Conservation (phyloP, 2,329 filamentous ascomycete species). For the Fusarium nodosum region DNA sequence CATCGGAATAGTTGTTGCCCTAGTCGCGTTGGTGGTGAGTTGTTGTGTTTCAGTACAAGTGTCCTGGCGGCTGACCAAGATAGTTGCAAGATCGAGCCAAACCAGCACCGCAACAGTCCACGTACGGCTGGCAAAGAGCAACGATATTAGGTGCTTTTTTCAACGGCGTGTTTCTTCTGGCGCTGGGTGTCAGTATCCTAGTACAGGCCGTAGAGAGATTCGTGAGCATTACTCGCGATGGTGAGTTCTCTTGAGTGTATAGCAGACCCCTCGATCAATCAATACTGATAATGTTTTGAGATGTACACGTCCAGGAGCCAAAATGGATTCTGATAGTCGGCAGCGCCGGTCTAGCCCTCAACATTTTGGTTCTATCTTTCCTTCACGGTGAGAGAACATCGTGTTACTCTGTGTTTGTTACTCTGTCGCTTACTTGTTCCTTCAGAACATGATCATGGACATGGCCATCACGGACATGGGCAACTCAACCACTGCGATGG, state of each 20-base stretch:
- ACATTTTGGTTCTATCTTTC: slow-evolving; percentile 75
- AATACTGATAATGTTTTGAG: slow-evolving; percentile 55
- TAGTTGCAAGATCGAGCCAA: slow-evolving; percentile 69
- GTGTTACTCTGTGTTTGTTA: background rate
- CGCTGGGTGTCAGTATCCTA: slow-evolving; percentile 78
- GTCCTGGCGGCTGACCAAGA: slow-evolving; percentile 2
- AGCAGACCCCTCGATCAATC: background rate
- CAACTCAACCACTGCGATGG: slow-evolving; percentile 17
- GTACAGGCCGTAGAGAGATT: slow-evolving; percentile 81
- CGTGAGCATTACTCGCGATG: slow-evolving; percentile 63
- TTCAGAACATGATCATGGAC: slow-evolving; percentile 55
- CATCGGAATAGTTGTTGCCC: slow-evolving; percentile 75
- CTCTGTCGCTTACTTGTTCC: slow-evolving; percentile 9
- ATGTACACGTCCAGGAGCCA: slow-evolving; percentile 74
- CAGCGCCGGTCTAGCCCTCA: slow-evolving; percentile 74
- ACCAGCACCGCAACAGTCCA: slow-evolving; percentile 63
- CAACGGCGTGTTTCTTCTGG: slow-evolving; percentile 81
- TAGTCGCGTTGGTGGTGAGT: slow-evolving; percentile 72
- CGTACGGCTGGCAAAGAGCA: slow-evolving; percentile 83
- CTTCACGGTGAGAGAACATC: slow-evolving; percentile 67
- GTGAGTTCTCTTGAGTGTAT: slow-evolving; percentile 50
- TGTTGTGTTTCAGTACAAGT: background rate
- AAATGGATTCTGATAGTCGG: slow-evolving; percentile 78
- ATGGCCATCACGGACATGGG: slow-evolving; percentile 54
- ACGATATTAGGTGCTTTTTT: slow-evolving; percentile 83